Conservation (phyloP, 2,329 filamentous ascomycete genomes). For the Sarocladiaceae sp. region DNA sequence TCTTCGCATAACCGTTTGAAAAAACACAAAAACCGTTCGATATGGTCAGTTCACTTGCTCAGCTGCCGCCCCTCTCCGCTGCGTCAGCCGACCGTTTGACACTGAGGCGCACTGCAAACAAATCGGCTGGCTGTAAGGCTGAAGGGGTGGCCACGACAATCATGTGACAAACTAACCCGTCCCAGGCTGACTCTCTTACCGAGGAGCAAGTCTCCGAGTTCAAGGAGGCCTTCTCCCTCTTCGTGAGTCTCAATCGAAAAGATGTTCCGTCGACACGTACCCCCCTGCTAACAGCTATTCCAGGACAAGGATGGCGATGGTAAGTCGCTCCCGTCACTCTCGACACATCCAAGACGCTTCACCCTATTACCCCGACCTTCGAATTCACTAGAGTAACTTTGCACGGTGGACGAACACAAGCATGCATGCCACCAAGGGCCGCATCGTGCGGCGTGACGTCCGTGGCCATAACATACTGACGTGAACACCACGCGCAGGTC, state of each 20-base stretch:
- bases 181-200: slow-evolving; percentile 91
- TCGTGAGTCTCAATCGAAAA: slow-evolving; percentile 62
- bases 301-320: slow-evolving; percentile 90
- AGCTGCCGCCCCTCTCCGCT: slow-evolving; percentile 4
- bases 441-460: too few species aligned
- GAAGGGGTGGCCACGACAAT: slow-evolving; percentile 20
- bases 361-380: too few species aligned
- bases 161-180: background rate
- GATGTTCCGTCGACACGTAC: background rate
- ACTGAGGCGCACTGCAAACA: background rate
- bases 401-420: too few species aligned
- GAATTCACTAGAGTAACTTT: too few species aligned
- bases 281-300: slow-evolving; percentile 13
- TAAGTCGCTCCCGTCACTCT: slow-evolving; percentile 44
- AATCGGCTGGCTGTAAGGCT: slow-evolving; percentile 9
- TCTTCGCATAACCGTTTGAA: background rate
- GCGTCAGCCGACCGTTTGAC: background rate
- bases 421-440: too few species aligned
- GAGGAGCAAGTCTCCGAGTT: slow-evolving; percentile 99
- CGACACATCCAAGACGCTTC: too few species aligned
- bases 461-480: too few species aligned
- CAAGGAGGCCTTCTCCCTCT: slow-evolving; percentile 99
- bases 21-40: background rate
- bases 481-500: slow-evolving; percentile 45
- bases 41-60: slow-evolving; percentile 12